A percentile compares a stretch with the other conserved stretches of the same genome.
Conservation (phyloP, 2,329 filamentous ascomycete species). For the Ascochyta koolunga region DNA sequence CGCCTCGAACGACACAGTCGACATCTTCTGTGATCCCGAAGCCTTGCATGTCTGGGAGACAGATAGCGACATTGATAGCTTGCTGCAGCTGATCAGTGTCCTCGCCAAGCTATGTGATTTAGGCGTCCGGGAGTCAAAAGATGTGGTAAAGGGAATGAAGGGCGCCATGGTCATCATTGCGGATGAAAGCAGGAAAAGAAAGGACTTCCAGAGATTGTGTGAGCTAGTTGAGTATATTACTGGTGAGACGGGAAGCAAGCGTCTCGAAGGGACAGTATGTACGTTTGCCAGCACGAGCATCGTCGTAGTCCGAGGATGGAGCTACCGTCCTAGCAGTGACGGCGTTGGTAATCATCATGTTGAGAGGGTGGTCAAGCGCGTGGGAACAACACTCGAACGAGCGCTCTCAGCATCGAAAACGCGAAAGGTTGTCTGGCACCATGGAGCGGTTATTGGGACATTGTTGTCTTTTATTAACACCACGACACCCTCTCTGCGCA, state of each 20-base stretch:
- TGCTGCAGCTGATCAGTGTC: constrained; percentile 40
- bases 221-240: constrained; percentile 37
- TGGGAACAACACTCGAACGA: constrained; percentile 33
- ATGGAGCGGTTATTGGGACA: constrained; percentile 38
- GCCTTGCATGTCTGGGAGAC: constrained; percentile 44
- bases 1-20: constrained; percentile 26
- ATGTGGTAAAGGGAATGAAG: constrained; percentile 17
- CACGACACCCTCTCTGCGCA: constrained; percentile 32
- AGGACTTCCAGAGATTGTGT: constrained; percentile 36
- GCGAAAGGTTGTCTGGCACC: constrained; percentile 42
- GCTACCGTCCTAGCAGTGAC: constrained; percentile 6
- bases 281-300: constrained; percentile 36
- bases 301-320: constrained; percentile 40
- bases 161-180: constrained; percentile 41
- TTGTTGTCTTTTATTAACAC: constrained; percentile 38
- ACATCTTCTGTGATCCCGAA: constrained; percentile 28
- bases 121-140: constrained; percentile 19
- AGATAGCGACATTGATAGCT: constrained; percentile 38
- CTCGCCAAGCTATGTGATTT: constrained; percentile 38
- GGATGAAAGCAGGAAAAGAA: constrained; percentile 20
- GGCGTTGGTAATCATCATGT: constrained; percentile 17
- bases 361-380: constrained; percentile 28
- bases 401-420: constrained; percentile 19
- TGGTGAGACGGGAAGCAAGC: constrained; percentile 23
- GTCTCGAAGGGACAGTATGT: constrained; percentile 32